phyloP scores from a whole-genome alignment of 805 yeast genomes.

The Starmerella stellata region DNA sequence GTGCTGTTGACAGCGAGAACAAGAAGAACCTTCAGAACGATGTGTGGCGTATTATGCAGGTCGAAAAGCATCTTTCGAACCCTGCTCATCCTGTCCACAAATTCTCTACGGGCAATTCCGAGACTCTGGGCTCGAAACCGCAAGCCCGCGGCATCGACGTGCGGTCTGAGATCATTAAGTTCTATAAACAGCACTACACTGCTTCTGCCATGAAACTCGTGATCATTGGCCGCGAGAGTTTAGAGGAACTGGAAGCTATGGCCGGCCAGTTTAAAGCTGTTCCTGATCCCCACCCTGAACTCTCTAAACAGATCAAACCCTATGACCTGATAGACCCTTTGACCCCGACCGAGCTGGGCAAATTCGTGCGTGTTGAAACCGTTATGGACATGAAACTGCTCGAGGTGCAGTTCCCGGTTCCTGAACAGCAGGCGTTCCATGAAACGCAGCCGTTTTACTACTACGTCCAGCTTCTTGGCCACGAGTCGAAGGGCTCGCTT shows the following conservation, averaged over 20 bases:
- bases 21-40: slow-evolving; percentile 86
- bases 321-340: slow-evolving; percentile 33
- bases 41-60: slow-evolving; percentile 70
- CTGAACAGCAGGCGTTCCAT: slow-evolving; percentile 55
- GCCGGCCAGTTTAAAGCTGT: slow-evolving; percentile 50
- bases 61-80: slow-evolving; percentile 58
- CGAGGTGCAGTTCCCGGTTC: slow-evolving; percentile 52
- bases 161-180: slow-evolving; percentile 61
- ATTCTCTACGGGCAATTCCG: slow-evolving; percentile 75
- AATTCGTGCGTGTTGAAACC: slow-evolving; percentile 51
- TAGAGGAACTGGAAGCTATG: slow-evolving; percentile 58
- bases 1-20: slow-evolving; percentile 91
- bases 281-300: slow-evolving; percentile 24
- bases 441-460: slow-evolving; percentile 51
- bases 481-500: slow-evolving; percentile 78
- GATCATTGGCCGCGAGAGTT: slow-evolving; percentile 60
- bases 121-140: slow-evolving; percentile 58
- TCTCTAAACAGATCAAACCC: slow-evolving; percentile 22
- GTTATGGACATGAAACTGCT: slow-evolving; percentile 61
- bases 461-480: slow-evolving; percentile 71
- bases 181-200: slow-evolving; percentile 55
- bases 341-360: slow-evolving; percentile 32
- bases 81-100: slow-evolving; percentile 66
- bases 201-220: slow-evolving; percentile 79
- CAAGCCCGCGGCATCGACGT: slow-evolving; percentile 44